Percentiles rank a stretch among this genome's conserved stretches.
Conservation (phyloP, 345 rosid species). For the Punica granatum region DNA sequence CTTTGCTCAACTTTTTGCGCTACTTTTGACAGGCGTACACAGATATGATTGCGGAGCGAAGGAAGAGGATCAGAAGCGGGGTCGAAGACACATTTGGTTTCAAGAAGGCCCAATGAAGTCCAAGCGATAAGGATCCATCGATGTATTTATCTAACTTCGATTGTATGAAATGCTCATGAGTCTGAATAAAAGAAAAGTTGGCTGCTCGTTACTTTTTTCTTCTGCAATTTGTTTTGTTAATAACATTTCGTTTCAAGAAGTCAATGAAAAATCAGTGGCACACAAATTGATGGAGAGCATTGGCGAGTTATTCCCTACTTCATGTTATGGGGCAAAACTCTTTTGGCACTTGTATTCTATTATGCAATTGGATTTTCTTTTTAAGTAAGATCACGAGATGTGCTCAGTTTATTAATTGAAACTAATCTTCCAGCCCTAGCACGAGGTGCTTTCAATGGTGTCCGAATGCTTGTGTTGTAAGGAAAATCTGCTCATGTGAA, state of each 20-base stretch:
- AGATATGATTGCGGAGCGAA: conserved; percentile 72
- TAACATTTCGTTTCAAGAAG: not conserved
- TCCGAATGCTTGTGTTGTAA: no score
- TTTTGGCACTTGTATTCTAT: no score
- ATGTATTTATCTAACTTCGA: not conserved
- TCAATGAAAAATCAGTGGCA: not conserved
- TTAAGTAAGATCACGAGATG: no score
- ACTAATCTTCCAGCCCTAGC: no score
- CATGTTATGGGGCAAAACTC: no score
- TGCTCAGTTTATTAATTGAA: no score
- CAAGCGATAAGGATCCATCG: not conserved
- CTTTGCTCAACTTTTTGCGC: not conserved
- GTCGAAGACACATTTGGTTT: conserved; percentile 74
- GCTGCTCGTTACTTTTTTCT: not conserved
- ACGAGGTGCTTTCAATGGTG: no score
- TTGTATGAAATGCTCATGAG: not conserved
- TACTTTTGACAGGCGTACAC: conserved; percentile 44
- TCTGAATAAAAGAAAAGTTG: not conserved
- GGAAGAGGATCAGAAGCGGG: conserved; percentile 58
- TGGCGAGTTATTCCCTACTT: no score
- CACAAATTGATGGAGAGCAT: not conserved
- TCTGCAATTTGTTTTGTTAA: not conserved
- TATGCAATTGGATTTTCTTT: no score
- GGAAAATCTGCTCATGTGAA: no score
- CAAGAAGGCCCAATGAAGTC: conserved; percentile 2